These are phyloP conservation scores for Biscutella laevigata DNA, from an alignment of 441 rosid genomes.

Conservation along the genomic window DNA sequence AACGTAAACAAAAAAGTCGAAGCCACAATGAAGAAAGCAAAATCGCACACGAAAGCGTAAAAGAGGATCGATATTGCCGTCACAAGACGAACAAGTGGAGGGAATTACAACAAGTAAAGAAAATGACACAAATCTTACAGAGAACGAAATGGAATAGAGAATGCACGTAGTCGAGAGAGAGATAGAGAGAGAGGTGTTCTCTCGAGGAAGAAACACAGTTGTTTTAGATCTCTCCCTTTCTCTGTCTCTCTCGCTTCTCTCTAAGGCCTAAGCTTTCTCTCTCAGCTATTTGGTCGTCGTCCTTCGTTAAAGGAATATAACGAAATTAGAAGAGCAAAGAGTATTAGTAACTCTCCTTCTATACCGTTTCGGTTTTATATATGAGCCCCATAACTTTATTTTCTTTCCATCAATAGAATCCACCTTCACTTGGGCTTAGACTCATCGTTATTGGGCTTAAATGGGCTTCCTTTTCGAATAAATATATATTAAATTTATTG, in stretches of 20 bases:
- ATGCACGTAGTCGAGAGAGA: constrained; percentile 25
- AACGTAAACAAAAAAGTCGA: background rate
- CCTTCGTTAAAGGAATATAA: too few relatives aligned
- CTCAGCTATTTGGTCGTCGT: constrained; percentile 29
- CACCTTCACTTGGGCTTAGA: too few relatives aligned
- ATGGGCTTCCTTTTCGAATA: too few relatives aligned
- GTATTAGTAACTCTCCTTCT: too few relatives aligned
- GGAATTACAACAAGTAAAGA: background rate
- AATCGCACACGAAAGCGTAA: constrained; percentile 9
- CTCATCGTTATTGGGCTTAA: too few relatives aligned
- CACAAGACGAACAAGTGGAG: constrained; percentile 22
- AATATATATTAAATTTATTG: too few relatives aligned
- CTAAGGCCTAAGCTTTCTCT: constrained; percentile 21
- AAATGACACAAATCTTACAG: constrained; percentile 25
- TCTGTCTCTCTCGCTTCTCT: constrained; percentile 14
- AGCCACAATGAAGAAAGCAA: constrained; percentile 1
- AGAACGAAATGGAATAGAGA: constrained; percentile 1
- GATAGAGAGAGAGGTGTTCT: background rate
- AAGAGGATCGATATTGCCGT: constrained; percentile 34
- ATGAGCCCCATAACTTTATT: too few relatives aligned
- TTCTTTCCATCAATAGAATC: too few relatives aligned
- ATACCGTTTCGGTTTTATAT: too few relatives aligned
- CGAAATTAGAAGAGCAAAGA: too few relatives aligned
- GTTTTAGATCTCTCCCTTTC: constrained; percentile 20
- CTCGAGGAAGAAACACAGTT: constrained; percentile 1